phyloP scores from a whole-genome alignment of 345 rosid genomes.

The Xanthoceras sorbifolium region DNA sequence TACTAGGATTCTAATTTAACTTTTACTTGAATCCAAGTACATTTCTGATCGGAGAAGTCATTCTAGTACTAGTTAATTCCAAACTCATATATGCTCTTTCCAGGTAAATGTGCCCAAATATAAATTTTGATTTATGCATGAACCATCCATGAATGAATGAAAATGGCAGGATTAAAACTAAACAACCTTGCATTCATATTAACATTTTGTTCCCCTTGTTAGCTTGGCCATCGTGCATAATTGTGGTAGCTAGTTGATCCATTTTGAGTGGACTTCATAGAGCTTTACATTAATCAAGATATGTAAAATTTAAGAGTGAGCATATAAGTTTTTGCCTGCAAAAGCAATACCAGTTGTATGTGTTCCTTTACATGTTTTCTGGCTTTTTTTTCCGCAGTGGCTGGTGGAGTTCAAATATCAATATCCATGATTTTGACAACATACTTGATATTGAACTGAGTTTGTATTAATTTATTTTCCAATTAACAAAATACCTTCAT shows the following conservation, averaged over 20 bases:
- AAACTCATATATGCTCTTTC: not conserved
- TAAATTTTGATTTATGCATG: not conserved
- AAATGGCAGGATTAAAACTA: not conserved
- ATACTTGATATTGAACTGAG: not conserved
- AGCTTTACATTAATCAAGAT: not conserved
- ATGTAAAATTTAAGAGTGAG: not conserved
- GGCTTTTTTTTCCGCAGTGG: not conserved
- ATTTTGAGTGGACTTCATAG: not conserved
- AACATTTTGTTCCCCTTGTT: not conserved
- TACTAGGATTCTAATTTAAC: not conserved
- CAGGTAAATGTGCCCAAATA: not conserved
- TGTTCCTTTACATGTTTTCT: not conserved
- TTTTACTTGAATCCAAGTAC: not conserved
- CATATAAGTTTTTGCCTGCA: not conserved
- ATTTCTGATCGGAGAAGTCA: not conserved
- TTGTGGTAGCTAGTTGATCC: not conserved
- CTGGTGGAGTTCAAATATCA: not conserved
- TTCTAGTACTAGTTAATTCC: not conserved
- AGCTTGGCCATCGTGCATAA: not conserved
- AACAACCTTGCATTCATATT: not conserved
- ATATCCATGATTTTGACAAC: not conserved
- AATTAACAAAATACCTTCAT: not conserved
- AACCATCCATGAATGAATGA: not conserved
- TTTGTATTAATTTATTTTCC: not conserved
- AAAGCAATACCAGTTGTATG: not conserved